These are phyloP conservation scores for Erucastrum elatum DNA, from an alignment of 345 rosid genomes.

Conservation along the genomic window DNA sequence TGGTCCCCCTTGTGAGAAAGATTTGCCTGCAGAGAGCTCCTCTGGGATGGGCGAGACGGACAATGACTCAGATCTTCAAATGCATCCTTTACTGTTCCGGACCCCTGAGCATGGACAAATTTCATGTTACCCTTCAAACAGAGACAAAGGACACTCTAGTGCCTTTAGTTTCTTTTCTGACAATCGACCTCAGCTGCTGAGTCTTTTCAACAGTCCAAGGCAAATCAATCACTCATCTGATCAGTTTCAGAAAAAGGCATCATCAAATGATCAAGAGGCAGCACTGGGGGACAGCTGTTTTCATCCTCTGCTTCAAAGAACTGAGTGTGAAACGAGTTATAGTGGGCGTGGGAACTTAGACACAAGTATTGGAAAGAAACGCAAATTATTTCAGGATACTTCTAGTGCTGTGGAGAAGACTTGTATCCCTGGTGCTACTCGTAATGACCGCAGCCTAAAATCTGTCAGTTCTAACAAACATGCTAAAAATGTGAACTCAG, in stretches of 20 bases:
- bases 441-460: conserved; percentile 33
- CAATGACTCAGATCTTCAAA: conserved; percentile 57
- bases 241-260: conserved; percentile 42
- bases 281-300: conserved; percentile 59
- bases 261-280: conserved; percentile 47
- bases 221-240: conserved; percentile 47
- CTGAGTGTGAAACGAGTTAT: conserved; percentile 45
- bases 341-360: conserved; percentile 37
- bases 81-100: conserved; percentile 93
- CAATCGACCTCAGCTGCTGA: conserved; percentile 74
- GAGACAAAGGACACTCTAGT: conserved; percentile 43
- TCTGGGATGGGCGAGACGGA: conserved; percentile 47
- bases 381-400: conserved; percentile 43
- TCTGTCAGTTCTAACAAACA: conserved; percentile 43
- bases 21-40: conserved; percentile 51
- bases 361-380: conserved; percentile 39
- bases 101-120: conserved; percentile 57
- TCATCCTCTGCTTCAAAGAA: conserved; percentile 86
- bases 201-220: conserved; percentile 68
- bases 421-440: conserved; percentile 33
- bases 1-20: conserved; percentile 40
- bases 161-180: conserved; percentile 78
- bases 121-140: conserved; percentile 55
- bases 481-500: conserved; percentile 60
- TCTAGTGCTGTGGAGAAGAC: conserved; percentile 41